These are phyloP conservation scores for Immersiporthe knoxdaviesiana DNA, from an alignment of 2,329 filamentous ascomycete genomes.

Conservation along the genomic window DNA sequence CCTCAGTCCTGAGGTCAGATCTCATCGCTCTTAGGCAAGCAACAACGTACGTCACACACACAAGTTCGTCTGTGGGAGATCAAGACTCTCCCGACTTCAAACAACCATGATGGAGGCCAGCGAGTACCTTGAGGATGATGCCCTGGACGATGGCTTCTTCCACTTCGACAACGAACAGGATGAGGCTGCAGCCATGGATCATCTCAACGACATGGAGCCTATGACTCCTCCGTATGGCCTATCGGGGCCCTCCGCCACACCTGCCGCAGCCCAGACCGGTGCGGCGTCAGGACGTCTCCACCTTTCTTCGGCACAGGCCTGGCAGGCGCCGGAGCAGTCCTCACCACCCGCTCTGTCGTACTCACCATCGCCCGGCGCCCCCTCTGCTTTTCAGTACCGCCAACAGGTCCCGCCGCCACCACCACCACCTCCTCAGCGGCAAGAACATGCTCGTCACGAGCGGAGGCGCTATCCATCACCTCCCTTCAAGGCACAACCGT, in stretches of 20 bases:
- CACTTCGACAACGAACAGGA: conserved; percentile 27
- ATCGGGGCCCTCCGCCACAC: conserved; percentile 18
- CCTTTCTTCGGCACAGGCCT: conserved; percentile 23
- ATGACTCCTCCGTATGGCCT: conserved; percentile 25
- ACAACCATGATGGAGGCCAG: conserved; percentile 26
- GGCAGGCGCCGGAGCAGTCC: conserved; percentile 22
- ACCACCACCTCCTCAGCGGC: conserved; percentile 2
- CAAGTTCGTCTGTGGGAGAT: neutral
- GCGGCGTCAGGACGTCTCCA: conserved; percentile 23
- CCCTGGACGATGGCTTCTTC: conserved; percentile 21
- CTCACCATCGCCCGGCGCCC: conserved; percentile 21
- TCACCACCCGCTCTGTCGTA: conserved; percentile 27
- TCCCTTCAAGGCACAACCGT: conserved; percentile 1
- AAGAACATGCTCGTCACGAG: neutral
- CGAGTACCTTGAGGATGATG: conserved; percentile 23
- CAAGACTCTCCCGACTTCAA: no score
- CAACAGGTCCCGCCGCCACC: conserved; percentile 15
- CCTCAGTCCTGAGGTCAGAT: neutral
- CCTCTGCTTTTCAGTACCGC: conserved; percentile 21
- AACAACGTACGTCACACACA: neutral
- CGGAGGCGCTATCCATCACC: neutral
- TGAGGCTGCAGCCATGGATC: conserved; percentile 20
- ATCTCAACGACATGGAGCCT: conserved; percentile 18
- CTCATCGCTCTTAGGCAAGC: neutral
- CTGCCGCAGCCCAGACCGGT: conserved; percentile 10